A percentile compares a stretch with the other conserved stretches of the same genome.
These are phyloP conservation scores for Daldinia concentrica DNA, from an alignment of 495 filamentous ascomycete genomes.

Conservation along the genomic window DNA sequence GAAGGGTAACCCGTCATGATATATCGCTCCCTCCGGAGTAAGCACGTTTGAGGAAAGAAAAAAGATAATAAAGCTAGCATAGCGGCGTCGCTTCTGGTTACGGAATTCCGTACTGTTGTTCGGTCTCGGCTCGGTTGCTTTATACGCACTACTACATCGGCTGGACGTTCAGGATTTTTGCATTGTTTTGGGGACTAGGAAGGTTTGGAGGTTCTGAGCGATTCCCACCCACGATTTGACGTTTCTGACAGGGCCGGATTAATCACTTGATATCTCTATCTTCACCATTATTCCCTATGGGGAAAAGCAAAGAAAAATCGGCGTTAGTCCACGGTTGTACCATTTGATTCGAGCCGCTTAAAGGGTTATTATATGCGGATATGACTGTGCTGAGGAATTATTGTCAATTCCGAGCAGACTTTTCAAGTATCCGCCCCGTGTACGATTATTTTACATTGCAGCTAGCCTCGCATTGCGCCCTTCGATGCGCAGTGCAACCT, in stretches of 20 bases:
- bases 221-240: slow-evolving; percentile 43
- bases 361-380: slow-evolving; percentile 5
- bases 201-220: slow-evolving; percentile 35
- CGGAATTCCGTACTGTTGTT: slow-evolving; percentile 35
- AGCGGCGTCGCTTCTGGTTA: slow-evolving; percentile 38
- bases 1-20: slow-evolving; percentile 52
- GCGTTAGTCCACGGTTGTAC: slow-evolving; percentile 36
- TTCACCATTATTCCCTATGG: slow-evolving; percentile 15
- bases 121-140: slow-evolving; percentile 36
- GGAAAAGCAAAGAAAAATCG: slow-evolving; percentile 32
- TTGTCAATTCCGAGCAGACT: slow-evolving; percentile 18
- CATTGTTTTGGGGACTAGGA: slow-evolving; percentile 34
- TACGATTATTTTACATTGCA: slow-evolving; percentile 32
- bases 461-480: not conserved
- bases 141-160: slow-evolving; percentile 35
- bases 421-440: slow-evolving; percentile 26
- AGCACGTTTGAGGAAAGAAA: not conserved
- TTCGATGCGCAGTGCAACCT: not conserved
- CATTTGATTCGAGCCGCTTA: slow-evolving; percentile 17
- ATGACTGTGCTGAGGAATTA: slow-evolving; percentile 3
- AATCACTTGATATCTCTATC: slow-evolving; percentile 32
- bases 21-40: not conserved
- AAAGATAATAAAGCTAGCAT: slow-evolving; percentile 20
- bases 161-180: slow-evolving; percentile 41
- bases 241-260: slow-evolving; percentile 34